Evolutionary conservation across 371 early-diverging fungal genomes (phyloP), one percentile per base, ranked within the genome.

Genomic region (Rhizomucor miehei): DNA sequence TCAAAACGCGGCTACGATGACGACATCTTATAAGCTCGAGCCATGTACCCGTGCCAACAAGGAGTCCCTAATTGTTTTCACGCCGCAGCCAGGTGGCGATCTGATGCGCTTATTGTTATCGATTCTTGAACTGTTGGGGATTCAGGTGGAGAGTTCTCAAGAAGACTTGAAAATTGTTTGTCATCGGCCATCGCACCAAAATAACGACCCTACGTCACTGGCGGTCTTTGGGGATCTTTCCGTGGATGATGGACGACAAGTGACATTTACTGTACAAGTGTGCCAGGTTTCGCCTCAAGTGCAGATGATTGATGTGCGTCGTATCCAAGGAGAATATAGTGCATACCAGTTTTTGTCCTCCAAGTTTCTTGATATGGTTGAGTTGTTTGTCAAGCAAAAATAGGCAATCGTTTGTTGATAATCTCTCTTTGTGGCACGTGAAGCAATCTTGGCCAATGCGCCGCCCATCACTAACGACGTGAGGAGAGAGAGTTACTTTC

Each of bases 301-400:
- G 34, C 35, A 45, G n/a, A 51, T 37, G 19, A 23, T 57, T 23
- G 57, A 51, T 12, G 51, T 57, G 17, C 21, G 47, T 14, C 51
- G 44, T 44, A 36, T 51, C 10, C 17, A 50, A 24, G 57, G 57
- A 2, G 25, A 57, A 19, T 38, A 44, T 34, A 8, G 16, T 13
- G 57, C 51, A 6, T 57, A 57, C 29, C 45, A 35, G 14, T 57
- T 57, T n/a, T 21, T 57, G 39, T 51, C 51, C 12, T 29, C 34
- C 13, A 57, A 57, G 19, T 21, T 57, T 21, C 41, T 57, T 25
- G 57, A 51, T 20, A 51, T 39, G n/a, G 14, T 57, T 34, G 51
- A 57, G 20, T 20, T 53, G 29, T 29, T 29, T 29, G 29, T 29
- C 29, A 29, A 29, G 29, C 29, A 29, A 29, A 29, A 29, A 29